Conservation (phyloP, 441 rosid species). For the Macaranga tanarius region DNA sequence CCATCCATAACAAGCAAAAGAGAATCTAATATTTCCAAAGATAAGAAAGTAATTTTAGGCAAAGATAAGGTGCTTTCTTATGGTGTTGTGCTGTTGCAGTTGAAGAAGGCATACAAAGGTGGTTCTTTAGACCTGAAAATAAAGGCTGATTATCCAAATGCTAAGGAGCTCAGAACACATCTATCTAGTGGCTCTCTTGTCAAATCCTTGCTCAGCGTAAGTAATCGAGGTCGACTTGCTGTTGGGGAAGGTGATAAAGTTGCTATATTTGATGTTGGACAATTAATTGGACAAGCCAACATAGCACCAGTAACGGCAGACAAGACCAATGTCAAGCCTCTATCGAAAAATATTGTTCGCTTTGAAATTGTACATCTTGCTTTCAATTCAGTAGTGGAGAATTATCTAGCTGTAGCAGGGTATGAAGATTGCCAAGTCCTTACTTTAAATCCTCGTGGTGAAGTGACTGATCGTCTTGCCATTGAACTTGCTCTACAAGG, state of each 20-base stretch:
- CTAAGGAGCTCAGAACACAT: conserved; percentile 96
- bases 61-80: conserved; percentile 83
- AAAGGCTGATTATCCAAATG: conserved; percentile 96
- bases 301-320: conserved; percentile 94
- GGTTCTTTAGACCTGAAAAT: conserved; percentile 98
- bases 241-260: conserved; percentile 99
- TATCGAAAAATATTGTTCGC: conserved; percentile 94
- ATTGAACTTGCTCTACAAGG: conserved; percentile 98
- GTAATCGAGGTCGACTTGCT: conserved; percentile 97
- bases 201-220: conserved; percentile 97
- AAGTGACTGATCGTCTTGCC: conserved; percentile 98
- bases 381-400: conserved; percentile 85
- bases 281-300: conserved; percentile 94
- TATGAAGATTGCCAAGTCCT: conserved; percentile 99
- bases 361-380: conserved; percentile 97
- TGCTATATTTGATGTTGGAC: conserved; percentile 96
- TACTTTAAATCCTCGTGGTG: conserved; percentile 95
- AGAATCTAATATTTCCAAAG: conserved; percentile 69
- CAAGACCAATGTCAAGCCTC: conserved; percentile 97
- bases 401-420: conserved; percentile 98
- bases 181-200: conserved; percentile 90
- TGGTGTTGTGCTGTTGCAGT: conserved; percentile 83
- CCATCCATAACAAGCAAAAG: conserved; percentile 83
- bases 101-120: conserved; percentile 98
- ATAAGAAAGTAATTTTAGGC: conserved; percentile 71